phyloP scores from a whole-genome alignment of 1,284 basidiomycete genomes.

The Jaminaea rosea region DNA sequence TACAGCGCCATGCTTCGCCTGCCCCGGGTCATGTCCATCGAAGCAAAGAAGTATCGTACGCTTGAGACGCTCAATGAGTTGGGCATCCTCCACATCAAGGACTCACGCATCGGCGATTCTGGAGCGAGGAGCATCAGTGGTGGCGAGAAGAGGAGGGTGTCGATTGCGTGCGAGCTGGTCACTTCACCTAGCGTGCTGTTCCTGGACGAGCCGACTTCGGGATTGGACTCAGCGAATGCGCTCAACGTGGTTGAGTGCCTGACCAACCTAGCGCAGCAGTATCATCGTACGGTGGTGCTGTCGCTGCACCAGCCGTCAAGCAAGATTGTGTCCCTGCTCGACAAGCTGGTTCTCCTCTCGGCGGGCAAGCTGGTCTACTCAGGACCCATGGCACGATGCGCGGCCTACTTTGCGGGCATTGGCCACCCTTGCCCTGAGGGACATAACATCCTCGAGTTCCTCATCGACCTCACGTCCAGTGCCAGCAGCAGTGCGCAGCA shows the following conservation, averaged over 20 bases:
- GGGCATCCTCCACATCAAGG: slow-evolving; percentile 82
- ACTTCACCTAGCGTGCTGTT: slow-evolving; percentile 79
- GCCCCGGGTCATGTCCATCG: slow-evolving; percentile 84
- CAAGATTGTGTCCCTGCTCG: slow-evolving; percentile 91
- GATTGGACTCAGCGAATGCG: slow-evolving; percentile 81
- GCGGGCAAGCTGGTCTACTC: slow-evolving; percentile 63
- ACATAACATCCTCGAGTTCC: slow-evolving; percentile 81
- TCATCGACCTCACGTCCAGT: slow-evolving; percentile 29
- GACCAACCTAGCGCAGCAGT: slow-evolving; percentile 71
- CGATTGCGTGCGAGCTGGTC: slow-evolving; percentile 95
- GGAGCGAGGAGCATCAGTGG: slow-evolving; percentile 55
- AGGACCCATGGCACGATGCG: slow-evolving; percentile 64
- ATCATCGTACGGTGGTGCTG: slow-evolving; percentile 90
- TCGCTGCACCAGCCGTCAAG: slow-evolving; percentile 98
- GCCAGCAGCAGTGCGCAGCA: not conserved
- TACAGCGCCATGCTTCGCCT: slow-evolving; percentile 82
- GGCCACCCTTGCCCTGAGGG: slow-evolving; percentile 82
- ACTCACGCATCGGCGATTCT: slow-evolving; percentile 74
- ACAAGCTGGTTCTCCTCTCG: slow-evolving; percentile 77
- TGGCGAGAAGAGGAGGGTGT: slow-evolving; percentile 88
- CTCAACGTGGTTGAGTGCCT: slow-evolving; percentile 86
- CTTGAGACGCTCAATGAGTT: slow-evolving; percentile 92
- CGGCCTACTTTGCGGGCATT: slow-evolving; percentile 68
- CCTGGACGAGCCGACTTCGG: slow-evolving; percentile 91
- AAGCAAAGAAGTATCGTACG: slow-evolving; percentile 86